Percentiles rank a stretch among this genome's conserved stretches.
Conservation (phyloP, 371 early-diverging fungal species). For the Circinella umbellata region DNA sequence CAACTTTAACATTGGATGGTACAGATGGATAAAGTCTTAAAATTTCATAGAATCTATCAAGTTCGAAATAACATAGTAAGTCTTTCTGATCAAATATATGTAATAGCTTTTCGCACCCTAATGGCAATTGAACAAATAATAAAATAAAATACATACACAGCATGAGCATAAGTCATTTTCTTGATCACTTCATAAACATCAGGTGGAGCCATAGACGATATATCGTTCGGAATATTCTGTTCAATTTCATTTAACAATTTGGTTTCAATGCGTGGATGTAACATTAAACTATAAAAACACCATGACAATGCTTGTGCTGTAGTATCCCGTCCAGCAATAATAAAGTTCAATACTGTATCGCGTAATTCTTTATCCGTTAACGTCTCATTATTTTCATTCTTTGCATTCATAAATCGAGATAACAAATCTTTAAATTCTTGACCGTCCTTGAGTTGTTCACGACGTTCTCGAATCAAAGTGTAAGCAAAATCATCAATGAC, state of each 20-base stretch:
- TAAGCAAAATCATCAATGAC: constrained; percentile 55
- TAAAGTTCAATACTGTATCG: constrained; percentile 72
- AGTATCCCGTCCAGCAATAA: constrained; percentile 71
- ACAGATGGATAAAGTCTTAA: constrained; percentile 76
- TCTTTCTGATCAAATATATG: no score
- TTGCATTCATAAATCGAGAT: constrained; percentile 63
- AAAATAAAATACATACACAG: constrained; percentile 46
- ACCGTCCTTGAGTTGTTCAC: constrained; percentile 27
- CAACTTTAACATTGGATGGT: constrained; percentile 67
- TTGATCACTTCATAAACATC: constrained; percentile 48
- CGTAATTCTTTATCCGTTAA: constrained; percentile 49
- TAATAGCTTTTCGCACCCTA: no score
- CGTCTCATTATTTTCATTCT: constrained; percentile 55
- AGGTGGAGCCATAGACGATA: constrained; percentile 33
- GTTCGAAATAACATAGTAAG: not conserved
- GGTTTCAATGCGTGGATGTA: constrained; percentile 54
- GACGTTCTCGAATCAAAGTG: constrained; percentile 45
- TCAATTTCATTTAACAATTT: constrained; percentile 62
- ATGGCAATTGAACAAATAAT: no score
- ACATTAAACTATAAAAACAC: constrained; percentile 61
- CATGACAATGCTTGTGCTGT: constrained; percentile 75
- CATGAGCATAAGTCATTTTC: constrained; percentile 59
- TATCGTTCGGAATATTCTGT: constrained; percentile 35
- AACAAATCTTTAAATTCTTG: constrained; percentile 59
- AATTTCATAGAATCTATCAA: constrained; percentile 58